These are phyloP conservation scores for Didymella arachidicola DNA, from an alignment of 2,329 filamentous ascomycete species.

Conservation along the genomic window DNA sequence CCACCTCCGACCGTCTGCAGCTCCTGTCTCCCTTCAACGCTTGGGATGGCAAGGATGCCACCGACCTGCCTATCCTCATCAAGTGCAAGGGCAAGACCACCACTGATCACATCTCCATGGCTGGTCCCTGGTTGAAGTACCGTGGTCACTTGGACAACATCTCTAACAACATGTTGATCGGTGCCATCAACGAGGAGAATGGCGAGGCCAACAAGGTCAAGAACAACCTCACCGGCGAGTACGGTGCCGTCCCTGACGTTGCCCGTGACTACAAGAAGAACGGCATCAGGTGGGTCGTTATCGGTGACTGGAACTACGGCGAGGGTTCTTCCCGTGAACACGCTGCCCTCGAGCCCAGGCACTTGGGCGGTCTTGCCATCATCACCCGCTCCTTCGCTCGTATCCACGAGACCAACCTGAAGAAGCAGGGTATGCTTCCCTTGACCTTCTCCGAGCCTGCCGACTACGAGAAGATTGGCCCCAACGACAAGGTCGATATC, in stretches of 20 bases:
- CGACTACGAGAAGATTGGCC: constrained; percentile 97
- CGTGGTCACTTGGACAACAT: constrained; percentile 99
- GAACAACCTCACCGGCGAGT: constrained; percentile 85
- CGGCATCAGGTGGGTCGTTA: constrained; percentile 94
- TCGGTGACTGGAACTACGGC: constrained; percentile 99
- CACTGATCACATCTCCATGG: constrained; percentile 97
- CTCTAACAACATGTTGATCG: constrained; percentile 99
- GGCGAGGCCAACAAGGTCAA: constrained; percentile 97
- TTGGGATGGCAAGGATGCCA: constrained; percentile 92
- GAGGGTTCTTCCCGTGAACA: constrained; percentile 98
- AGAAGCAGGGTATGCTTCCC: constrained; percentile 99
- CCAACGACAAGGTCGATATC: constrained; percentile 91
- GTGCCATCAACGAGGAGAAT: constrained; percentile 95
- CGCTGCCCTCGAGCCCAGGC: constrained; percentile 94
- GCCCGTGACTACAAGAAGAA: constrained; percentile 99
- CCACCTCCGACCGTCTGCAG: constrained; percentile 92
- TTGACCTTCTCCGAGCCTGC: constrained; percentile 92
- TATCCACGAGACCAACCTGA: constrained; percentile 99
- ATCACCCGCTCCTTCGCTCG: constrained; percentile 95
- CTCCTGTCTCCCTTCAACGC: constrained; percentile 82
- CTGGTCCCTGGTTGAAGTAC: constrained; percentile 97
- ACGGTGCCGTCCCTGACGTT: constrained; percentile 87
- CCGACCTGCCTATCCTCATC: constrained; percentile 88
- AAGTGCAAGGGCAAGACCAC: constrained; percentile 97
- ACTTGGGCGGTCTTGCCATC: constrained; percentile 96